phyloP scores from a whole-genome alignment of 2,329 filamentous ascomycete species.

The Fusarium sp. region DNA sequence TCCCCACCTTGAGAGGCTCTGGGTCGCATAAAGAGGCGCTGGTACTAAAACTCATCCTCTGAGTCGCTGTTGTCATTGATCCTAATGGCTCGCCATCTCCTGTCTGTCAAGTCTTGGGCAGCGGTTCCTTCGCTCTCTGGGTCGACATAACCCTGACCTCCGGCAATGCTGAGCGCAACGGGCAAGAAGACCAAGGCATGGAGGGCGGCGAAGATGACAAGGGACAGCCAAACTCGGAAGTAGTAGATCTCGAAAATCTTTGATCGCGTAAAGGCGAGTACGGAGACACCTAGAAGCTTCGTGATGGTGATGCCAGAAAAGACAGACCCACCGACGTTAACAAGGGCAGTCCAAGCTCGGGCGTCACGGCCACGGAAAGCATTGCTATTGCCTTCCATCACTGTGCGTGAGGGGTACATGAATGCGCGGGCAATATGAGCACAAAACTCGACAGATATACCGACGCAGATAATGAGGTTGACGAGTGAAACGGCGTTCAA shows the following conservation, averaged over 20 bases:
- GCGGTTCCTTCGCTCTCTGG: conserved; percentile 88
- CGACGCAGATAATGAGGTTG: conserved; percentile 96
- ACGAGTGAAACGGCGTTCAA: conserved; percentile 96
- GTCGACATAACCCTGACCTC: conserved; percentile 89
- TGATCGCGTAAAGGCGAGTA: conserved; percentile 92
- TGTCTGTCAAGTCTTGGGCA: conserved; percentile 85
- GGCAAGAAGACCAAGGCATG: conserved; percentile 94
- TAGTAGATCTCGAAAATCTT: conserved; percentile 99
- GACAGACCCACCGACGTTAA: conserved; percentile 94
- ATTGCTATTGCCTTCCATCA: conserved; percentile 81
- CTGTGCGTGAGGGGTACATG: conserved; percentile 86
- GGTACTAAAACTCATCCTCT: conserved; percentile 68
- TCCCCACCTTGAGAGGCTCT: neutral
- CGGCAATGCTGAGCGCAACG: conserved; percentile 85
- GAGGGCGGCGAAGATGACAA: conserved; percentile 87
- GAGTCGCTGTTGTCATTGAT: conserved; percentile 81
- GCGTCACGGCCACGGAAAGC: conserved; percentile 85
- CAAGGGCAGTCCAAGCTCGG: conserved; percentile 89
- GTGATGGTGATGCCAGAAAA: conserved; percentile 97
- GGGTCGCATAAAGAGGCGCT: neutral
- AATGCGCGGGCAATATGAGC: conserved; percentile 96
- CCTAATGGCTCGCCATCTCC: conserved; percentile 80
- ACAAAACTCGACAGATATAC: conserved; percentile 97
- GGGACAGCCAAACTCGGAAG: conserved; percentile 93
- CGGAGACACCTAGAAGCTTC: conserved; percentile 90